Conservation (phyloP, 1,284 basidiomycete species). For the Tilletia caries region DNA sequence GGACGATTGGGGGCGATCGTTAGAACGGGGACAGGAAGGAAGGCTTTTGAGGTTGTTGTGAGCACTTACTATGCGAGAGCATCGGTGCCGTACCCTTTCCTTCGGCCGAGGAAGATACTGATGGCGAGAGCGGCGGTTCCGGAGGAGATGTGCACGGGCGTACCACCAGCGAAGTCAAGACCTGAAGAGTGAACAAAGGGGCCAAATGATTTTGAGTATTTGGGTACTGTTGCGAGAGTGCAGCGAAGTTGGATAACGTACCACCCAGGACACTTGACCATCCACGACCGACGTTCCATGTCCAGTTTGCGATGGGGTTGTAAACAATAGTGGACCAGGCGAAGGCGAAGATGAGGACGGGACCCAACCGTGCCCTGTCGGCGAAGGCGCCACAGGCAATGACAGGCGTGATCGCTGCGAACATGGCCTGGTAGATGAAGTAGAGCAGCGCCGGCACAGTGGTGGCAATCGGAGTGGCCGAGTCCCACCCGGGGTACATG, state of each 20-base stretch:
- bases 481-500: conserved; percentile 61
- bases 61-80: conserved; percentile 54
- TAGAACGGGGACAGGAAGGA: too few relatives aligned
- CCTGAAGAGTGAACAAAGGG: conserved; percentile 14
- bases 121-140: conserved; percentile 53
- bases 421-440: conserved; percentile 63
- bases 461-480: conserved; percentile 1
- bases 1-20: too few relatives aligned
- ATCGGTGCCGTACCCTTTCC: conserved; percentile 56
- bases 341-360: conserved; percentile 73
- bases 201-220: too few relatives aligned
- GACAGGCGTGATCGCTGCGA: conserved; percentile 65
- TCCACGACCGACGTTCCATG: conserved; percentile 28
- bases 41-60: too few relatives aligned
- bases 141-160: conserved; percentile 56
- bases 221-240: too few relatives aligned
- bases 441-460: background rate
- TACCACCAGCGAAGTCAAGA: conserved; percentile 57
- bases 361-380: conserved; percentile 82
- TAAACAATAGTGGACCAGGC: conserved; percentile 90
- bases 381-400: conserved; percentile 87
- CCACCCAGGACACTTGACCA: conserved; percentile 50
- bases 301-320: conserved; percentile 53
- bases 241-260: background rate
- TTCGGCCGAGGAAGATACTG: conserved; percentile 54